phyloP scores from a whole-genome alignment of 441 rosid species.

The Erodium trifolium region DNA sequence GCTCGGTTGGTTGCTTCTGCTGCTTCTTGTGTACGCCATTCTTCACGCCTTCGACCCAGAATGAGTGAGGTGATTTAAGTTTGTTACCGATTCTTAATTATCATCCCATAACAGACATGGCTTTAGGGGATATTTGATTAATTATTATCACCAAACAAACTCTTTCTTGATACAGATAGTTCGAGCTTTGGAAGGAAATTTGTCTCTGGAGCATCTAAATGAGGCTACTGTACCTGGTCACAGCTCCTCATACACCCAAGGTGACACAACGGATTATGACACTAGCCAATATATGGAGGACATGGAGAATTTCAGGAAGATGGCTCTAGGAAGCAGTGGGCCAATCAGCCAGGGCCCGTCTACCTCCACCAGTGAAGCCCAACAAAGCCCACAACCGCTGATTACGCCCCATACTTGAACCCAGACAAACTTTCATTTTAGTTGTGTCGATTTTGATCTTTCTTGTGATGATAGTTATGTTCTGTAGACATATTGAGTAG shows the following conservation, averaged over 20 bases:
- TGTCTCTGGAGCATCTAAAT: conserved; percentile 60
- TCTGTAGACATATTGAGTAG: background rate
- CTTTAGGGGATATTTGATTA: too few relatives aligned
- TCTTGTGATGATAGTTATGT: background rate
- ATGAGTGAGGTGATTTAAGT: conserved; percentile 70
- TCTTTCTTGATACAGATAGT: conserved; percentile 50
- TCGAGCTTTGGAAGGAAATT: conserved; percentile 79
- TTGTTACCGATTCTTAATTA: background rate
- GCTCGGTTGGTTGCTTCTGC: conserved; percentile 87
- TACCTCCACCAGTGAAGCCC: conserved; percentile 69
- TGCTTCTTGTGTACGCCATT: conserved; percentile 87
- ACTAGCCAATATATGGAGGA: conserved; percentile 72
- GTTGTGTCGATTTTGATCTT: background rate
- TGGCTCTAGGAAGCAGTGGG: conserved; percentile 62
- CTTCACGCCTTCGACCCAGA: conserved; percentile 76
- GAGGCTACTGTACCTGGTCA: conserved; percentile 84
- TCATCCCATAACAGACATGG: too few relatives aligned
- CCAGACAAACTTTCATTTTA: background rate
- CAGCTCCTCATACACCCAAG: conserved; percentile 50
- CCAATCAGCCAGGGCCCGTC: conserved; percentile 68
- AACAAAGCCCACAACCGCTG: conserved; percentile 18
- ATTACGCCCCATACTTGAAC: background rate
- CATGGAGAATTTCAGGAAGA: conserved; percentile 73
- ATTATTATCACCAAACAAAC: too few relatives aligned
- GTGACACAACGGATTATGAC: conserved; percentile 78